Conservation (phyloP, 2,329 filamentous ascomycete genomes). For the Ceratocystiopsis sp. region DNA sequence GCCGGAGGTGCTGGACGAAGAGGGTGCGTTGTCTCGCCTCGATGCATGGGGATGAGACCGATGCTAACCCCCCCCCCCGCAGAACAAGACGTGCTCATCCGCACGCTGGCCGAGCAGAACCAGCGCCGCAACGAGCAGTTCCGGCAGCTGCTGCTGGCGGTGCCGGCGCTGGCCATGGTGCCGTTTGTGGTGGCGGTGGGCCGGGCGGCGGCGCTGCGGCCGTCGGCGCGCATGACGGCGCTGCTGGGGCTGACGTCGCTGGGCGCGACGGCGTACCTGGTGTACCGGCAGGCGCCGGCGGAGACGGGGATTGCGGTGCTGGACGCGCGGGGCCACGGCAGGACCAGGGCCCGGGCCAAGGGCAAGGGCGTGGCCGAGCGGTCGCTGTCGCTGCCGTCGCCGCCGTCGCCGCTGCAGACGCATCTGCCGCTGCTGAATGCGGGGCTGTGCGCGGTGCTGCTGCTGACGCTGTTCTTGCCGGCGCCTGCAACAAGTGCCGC, state of each 20-base stretch:
- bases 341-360: conserved; percentile 1
- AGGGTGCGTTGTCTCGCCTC: conserved; percentile 32
- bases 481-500: conserved; percentile 13
- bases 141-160: conserved; percentile 32
- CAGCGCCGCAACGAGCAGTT: conserved; percentile 39
- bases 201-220: conserved; percentile 15
- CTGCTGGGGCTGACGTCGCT: conserved; percentile 48
- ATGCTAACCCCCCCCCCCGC: conserved; percentile 7
- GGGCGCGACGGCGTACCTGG: conserved; percentile 41
- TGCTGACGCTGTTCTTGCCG: conserved; percentile 22
- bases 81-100: conserved; percentile 51
- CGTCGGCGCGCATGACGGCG: conserved; percentile 21
- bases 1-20: conserved; percentile 54
- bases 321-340: conserved; percentile 22
- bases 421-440: conserved; percentile 46
- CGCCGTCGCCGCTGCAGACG: conserved; percentile 29
- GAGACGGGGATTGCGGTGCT: conserved; percentile 34
- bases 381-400: neutral
- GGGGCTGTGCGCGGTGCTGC: conserved; percentile 35
- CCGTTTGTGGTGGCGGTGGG: conserved; percentile 16
- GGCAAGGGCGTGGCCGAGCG: conserved; percentile 6
- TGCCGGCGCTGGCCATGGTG: conserved; percentile 22
- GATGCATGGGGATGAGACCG: no score
- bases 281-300: conserved; percentile 37
- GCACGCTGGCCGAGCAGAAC: conserved; percentile 36